Percentiles rank a stretch among this genome's conserved stretches.
Conservation (phyloP, 1,284 basidiomycete genomes). For the Ceratobasidium sp. region DNA sequence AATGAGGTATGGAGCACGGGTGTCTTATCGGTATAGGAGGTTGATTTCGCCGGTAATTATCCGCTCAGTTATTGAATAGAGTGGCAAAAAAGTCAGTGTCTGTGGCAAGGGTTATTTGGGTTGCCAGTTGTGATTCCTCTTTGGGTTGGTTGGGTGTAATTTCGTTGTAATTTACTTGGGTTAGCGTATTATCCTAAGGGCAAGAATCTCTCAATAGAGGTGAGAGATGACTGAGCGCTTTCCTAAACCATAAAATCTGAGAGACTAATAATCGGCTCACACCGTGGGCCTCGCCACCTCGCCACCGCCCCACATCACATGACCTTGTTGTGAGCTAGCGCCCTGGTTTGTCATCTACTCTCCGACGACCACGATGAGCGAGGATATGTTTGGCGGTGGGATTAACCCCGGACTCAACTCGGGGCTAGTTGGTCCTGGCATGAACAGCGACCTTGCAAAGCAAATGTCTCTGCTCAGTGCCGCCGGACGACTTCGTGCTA, state of each 20-base stretch:
- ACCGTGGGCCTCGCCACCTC: no score
- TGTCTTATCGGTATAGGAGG: neutral
- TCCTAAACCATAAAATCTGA: no score
- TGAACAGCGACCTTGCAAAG: slow-evolving; percentile 43
- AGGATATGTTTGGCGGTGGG: slow-evolving; percentile 41
- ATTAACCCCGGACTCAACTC: slow-evolving; percentile 38
- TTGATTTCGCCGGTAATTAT: no score
- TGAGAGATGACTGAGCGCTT: neutral
- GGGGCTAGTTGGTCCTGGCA: neutral
- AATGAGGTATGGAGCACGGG: neutral
- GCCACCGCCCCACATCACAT: neutral
- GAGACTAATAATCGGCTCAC: no score
- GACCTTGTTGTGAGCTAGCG: slow-evolving; percentile 10
- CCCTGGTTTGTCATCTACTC: slow-evolving; percentile 34
- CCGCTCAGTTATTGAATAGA: neutral
- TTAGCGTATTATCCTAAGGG: no score
- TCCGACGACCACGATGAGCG: slow-evolving; percentile 40
- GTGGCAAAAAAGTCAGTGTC: neutral
- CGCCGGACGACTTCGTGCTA: slow-evolving; percentile 47
- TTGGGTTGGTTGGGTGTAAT: no score
- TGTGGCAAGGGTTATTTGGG: neutral
- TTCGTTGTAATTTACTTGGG: neutral
- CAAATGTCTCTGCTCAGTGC: slow-evolving; percentile 50
- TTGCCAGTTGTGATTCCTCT: no score
- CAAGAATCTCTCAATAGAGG: no score